These are phyloP conservation scores for Mortierella sp. DNA, from an alignment of 371 early-diverging fungal species.

Conservation along the genomic window DNA sequence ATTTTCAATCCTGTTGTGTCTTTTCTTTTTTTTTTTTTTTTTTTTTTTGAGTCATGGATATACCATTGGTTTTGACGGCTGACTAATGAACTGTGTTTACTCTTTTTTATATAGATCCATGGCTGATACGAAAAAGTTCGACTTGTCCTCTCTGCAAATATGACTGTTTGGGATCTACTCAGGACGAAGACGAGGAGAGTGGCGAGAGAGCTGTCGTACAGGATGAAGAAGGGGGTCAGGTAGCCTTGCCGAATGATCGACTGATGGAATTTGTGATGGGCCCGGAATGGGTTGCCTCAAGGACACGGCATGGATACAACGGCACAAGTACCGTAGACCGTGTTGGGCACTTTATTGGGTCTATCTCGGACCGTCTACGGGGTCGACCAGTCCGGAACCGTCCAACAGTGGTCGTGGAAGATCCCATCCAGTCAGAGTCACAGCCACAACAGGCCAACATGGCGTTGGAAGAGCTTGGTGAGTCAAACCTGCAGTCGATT, in stretches of 20 bases:
- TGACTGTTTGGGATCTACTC: conserved; percentile 47
- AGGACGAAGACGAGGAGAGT: not conserved
- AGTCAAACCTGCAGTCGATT: too few species aligned
- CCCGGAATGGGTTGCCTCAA: conserved; percentile 37
- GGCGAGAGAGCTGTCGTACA: not conserved
- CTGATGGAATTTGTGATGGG: conserved; percentile 47
- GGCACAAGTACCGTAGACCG: conserved; percentile 12
- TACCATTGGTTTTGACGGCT: not conserved
- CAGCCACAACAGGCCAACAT: too few species aligned
- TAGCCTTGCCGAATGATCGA: conserved; percentile 20
- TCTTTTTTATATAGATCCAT: conserved; percentile 58
- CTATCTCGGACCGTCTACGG: conserved; percentile 10
- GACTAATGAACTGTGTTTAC: not conserved
- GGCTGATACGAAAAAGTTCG: conserved; percentile 62
- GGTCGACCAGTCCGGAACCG: conserved; percentile 18
- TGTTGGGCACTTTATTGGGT: conserved; percentile 12
- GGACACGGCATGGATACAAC: conserved; percentile 13
- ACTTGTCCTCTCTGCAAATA: conserved; percentile 68
- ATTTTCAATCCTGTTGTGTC: too few species aligned
- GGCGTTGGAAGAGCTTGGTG: too few species aligned
- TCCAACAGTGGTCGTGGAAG: too few species aligned
- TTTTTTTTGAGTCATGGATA: too few species aligned
- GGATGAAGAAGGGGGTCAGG: not conserved
- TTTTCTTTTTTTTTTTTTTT: too few species aligned
- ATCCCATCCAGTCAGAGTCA: too few species aligned